Conservation (phyloP, 306 rosid species). For the Begonia fuchsioides region DNA sequence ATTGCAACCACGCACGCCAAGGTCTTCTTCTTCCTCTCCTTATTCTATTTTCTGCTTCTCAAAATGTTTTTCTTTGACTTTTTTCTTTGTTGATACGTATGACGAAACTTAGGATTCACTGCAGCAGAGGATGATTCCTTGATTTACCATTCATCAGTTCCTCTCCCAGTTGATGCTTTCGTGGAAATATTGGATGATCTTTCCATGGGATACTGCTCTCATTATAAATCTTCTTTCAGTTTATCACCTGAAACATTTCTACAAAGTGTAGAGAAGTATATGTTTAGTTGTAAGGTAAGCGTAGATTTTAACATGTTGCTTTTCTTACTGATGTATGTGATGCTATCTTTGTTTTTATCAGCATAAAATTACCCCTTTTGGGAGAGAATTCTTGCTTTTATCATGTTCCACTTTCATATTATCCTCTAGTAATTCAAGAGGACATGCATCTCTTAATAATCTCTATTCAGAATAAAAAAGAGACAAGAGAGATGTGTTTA, state of each 20-base stretch:
- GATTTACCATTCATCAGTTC: slow-evolving; percentile 87
- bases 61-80: not conserved
- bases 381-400: not conserved
- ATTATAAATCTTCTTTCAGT: slow-evolving; percentile 36
- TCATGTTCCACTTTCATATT: too few species aligned
- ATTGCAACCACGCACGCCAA: slow-evolving; percentile 54
- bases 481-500: too few species aligned
- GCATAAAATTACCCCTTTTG: not conserved
- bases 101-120: slow-evolving; percentile 7
- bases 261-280: slow-evolving; percentile 62
- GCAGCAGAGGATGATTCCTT: slow-evolving; percentile 97
- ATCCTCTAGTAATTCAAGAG: too few species aligned
- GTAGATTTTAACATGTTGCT: not conserved
- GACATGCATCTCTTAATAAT: too few species aligned
- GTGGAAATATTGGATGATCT: slow-evolving; percentile 59
- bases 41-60: not conserved
- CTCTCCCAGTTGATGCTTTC: slow-evolving; percentile 81
- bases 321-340: not conserved
- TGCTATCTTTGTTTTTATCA: not conserved
- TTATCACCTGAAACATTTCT: slow-evolving; percentile 57
- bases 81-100: not conserved
- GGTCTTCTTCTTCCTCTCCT: slow-evolving; percentile 16
- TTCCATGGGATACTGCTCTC: slow-evolving; percentile 69
- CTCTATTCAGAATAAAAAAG: too few species aligned
- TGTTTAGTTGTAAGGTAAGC: slow-evolving; percentile 55